These are phyloP conservation scores for Syzygium aqueum DNA, from an alignment of 345 rosid species.

Conservation along the genomic window DNA sequence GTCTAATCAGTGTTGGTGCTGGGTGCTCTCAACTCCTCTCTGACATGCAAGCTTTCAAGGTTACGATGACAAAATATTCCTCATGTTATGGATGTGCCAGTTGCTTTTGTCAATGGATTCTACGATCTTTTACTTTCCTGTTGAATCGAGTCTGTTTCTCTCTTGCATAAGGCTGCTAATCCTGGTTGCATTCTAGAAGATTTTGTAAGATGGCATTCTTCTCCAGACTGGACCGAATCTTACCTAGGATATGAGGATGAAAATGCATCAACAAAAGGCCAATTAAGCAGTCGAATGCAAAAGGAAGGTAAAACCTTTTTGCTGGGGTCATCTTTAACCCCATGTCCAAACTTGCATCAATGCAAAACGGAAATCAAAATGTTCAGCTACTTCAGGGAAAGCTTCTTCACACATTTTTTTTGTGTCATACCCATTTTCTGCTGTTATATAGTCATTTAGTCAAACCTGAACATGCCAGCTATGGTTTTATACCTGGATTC, in stretches of 20 bases:
- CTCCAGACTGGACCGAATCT: conserved; percentile 91
- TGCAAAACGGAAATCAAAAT: not conserved
- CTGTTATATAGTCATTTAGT: not conserved
- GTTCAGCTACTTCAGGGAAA: not conserved
- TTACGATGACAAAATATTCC: conserved; percentile 2
- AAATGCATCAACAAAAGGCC: conserved; percentile 51
- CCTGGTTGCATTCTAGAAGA: conserved; percentile 98
- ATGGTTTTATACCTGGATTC: not conserved
- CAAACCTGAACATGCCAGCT: not conserved
- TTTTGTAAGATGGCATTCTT: conserved; percentile 99
- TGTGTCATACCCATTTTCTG: not conserved
- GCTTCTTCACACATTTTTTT: not conserved
- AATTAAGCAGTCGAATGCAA: conserved; percentile 88
- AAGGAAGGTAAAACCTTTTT: conserved; percentile 51
- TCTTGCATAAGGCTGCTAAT: conserved; percentile 72
- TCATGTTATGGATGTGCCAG: not conserved
- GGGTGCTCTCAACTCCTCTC: conserved; percentile 98
- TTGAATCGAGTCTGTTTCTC: not conserved
- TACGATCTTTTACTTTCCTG: not conserved
- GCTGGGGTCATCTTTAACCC: not conserved
- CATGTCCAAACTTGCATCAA: not conserved
- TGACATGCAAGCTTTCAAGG: conserved; percentile 99
- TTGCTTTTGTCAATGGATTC: not conserved
- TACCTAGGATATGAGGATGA: conserved; percentile 31
- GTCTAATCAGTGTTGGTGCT: conserved; percentile 83